These are phyloP conservation scores for Apiospora hydei DNA, from an alignment of 2,329 filamentous ascomycete genomes.

Conservation along the genomic window DNA sequence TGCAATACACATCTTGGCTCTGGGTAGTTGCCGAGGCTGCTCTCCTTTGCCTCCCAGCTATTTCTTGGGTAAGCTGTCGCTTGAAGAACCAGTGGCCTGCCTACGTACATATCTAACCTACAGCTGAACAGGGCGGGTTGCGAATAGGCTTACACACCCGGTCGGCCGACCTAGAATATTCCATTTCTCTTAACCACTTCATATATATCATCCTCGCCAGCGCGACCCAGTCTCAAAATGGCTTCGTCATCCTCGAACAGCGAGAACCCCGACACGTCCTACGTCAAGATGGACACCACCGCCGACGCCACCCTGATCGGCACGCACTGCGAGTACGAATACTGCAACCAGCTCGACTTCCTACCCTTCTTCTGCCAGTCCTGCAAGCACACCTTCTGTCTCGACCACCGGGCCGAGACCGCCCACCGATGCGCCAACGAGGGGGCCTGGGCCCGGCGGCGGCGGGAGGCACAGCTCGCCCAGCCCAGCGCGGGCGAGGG, in stretches of 20 bases:
- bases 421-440: constrained; percentile 73
- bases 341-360: constrained; percentile 96
- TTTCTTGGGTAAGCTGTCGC: not conserved
- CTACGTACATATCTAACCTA: not conserved
- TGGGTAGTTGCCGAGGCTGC: constrained; percentile 11
- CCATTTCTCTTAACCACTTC: not conserved
- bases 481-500: constrained; percentile 62
- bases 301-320: constrained; percentile 78
- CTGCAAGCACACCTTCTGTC: constrained; percentile 84
- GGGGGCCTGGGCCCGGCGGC: constrained; percentile 68
- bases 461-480: constrained; percentile 61
- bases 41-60: not conserved
- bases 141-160: constrained; percentile 1
- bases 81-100: not conserved
- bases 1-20: constrained; percentile 6
- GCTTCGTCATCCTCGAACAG: constrained; percentile 53
- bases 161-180: constrained; percentile 30
- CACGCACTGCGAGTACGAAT: constrained; percentile 87
- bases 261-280: constrained; percentile 59
- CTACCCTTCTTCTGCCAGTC: constrained; percentile 94
- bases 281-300: constrained; percentile 75
- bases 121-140: not conserved
- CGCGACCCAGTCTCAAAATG: constrained; percentile 50
- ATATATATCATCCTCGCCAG: constrained; percentile 28
- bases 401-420: constrained; percentile 89